Evolutionary conservation across 73 alveolate species (phyloP).

Genomic region (Paramecium primaurelia): DNA sequence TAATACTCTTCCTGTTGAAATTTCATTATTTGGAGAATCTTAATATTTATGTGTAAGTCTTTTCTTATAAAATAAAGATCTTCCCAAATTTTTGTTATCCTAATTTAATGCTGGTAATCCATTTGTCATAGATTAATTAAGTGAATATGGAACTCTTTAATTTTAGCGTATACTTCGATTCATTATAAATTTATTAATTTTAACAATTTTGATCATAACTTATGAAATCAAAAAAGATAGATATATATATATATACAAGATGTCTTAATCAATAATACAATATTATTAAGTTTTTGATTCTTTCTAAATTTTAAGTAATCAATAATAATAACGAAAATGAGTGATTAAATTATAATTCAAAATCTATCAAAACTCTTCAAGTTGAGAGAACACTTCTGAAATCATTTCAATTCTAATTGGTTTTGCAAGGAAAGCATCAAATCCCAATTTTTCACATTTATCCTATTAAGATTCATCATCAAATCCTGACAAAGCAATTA

Average conservation of each 20-base stretch:
- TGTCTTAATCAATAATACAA: no score
- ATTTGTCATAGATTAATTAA: background rate
- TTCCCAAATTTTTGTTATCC: background rate
- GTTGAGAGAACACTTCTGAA: background rate
- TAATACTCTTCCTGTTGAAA: background rate
- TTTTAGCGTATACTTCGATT: background rate
- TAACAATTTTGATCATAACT: background rate
- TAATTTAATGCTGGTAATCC: background rate
- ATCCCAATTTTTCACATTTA: constrained; percentile 7
- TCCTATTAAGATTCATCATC: background rate
- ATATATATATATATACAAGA: no score
- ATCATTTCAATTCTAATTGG: constrained; percentile 13
- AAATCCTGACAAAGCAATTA: constrained; percentile 38
- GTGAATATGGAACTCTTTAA: background rate
- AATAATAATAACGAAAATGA: background rate
- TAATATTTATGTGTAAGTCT: background rate
- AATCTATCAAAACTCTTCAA: background rate
- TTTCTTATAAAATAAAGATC: background rate
- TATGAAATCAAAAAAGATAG: background rate
- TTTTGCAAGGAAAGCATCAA: constrained; percentile 17
- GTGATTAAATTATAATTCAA: background rate
- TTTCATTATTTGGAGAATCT: background rate
- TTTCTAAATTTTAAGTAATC: background rate
- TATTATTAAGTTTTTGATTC: background rate
- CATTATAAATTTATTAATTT: background rate